Conservation (phyloP, 495 filamentous ascomycete species). For the Xylaria venustula region DNA sequence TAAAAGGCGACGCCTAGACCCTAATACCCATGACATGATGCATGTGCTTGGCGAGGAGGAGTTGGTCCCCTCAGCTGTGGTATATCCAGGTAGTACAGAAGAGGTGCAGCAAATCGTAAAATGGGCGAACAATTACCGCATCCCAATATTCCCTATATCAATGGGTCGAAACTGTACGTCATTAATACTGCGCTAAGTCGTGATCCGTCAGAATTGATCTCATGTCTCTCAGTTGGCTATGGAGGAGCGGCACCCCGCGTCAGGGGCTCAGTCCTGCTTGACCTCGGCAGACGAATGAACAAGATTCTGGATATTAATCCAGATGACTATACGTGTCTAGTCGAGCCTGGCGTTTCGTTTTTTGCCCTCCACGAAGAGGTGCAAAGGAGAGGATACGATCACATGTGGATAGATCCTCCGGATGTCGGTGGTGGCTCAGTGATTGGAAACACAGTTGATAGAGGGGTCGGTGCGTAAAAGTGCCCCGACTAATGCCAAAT, state of each 20-base stretch:
- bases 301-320: constrained; percentile 51
- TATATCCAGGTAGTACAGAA: constrained; percentile 43
- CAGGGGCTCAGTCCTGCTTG: constrained; percentile 49
- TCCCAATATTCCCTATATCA: constrained; percentile 54
- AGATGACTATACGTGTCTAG: constrained; percentile 47
- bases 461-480: constrained; percentile 34
- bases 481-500: too few relatives aligned
- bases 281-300: constrained; percentile 54
- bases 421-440: constrained; percentile 52
- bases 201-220: constrained; percentile 1
- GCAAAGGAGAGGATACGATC: constrained; percentile 27
- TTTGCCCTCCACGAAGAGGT: constrained; percentile 48
- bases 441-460: constrained; percentile 51
- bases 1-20: constrained; percentile 22
- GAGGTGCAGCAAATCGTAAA: constrained; percentile 46
- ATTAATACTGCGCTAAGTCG: neutral
- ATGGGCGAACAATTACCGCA: constrained; percentile 46
- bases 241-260: constrained; percentile 56
- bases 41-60: constrained; percentile 52
- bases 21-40: constrained; percentile 55
- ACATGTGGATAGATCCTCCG: constrained; percentile 35
- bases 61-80: constrained; percentile 50
- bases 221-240: constrained; percentile 37
- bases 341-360: constrained; percentile 54
- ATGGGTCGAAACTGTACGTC: constrained; percentile 49